Conservation (phyloP, 2,329 filamentous ascomycete genomes). For the Botryosphaeria agaves region DNA sequence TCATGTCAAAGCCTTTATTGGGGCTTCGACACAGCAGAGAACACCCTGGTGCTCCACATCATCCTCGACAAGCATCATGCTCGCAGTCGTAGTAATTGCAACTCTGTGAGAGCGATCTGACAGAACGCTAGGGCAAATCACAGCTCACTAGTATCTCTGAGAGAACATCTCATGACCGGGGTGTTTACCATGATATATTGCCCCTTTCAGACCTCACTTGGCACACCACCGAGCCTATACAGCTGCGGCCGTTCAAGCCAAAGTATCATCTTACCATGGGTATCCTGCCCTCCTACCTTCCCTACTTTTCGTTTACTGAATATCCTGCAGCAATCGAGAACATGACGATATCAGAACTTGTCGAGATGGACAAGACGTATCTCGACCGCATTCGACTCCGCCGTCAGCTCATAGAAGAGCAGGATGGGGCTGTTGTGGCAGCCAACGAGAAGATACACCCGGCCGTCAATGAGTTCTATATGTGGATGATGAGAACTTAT, state of each 20-base stretch:
- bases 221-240: constrained; percentile 31
- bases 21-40: too few species aligned
- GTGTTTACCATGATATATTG: constrained; percentile 23
- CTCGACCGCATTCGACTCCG: constrained; percentile 32
- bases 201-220: constrained; percentile 34
- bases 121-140: too few species aligned
- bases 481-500: constrained; percentile 35
- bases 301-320: neutral
- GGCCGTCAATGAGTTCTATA: constrained; percentile 39
- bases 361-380: constrained; percentile 44
- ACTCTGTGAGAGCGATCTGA: neutral
- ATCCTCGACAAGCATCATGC: too few species aligned
- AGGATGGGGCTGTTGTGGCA: constrained; percentile 23
- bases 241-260: constrained; percentile 40
- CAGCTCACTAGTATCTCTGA: too few species aligned
- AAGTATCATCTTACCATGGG: constrained; percentile 49
- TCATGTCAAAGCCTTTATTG: too few species aligned
- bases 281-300: constrained; percentile 12
- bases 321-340: constrained; percentile 32
- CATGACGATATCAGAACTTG: constrained; percentile 33
- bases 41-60: too few species aligned
- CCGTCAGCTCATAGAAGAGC: constrained; percentile 24
- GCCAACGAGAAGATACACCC: constrained; percentile 19
- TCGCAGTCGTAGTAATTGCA: neutral
- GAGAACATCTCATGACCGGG: constrained; percentile 1